Evolutionary conservation across 2,329 filamentous ascomycete genomes (phyloP).

Genomic region (Arthrobotrys iridis): DNA sequence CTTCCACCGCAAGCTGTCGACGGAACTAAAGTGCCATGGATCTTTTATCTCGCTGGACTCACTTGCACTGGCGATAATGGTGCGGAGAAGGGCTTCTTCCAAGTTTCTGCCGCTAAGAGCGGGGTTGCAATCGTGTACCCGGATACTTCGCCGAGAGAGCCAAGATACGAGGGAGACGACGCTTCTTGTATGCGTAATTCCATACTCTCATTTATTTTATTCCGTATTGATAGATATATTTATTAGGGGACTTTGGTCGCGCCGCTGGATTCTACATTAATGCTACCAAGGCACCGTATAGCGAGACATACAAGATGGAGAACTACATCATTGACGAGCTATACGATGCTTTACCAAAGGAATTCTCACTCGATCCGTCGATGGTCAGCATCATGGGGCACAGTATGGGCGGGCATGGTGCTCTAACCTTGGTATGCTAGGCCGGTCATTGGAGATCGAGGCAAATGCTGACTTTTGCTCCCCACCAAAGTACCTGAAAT

Average conservation of each 20-base stretch:
- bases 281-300: constrained; percentile 78
- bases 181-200: constrained; percentile 69
- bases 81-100: constrained; percentile 87
- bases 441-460: background rate
- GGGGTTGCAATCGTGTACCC: constrained; percentile 94
- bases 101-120: constrained; percentile 78
- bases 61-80: constrained; percentile 94
- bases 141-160: constrained; percentile 89
- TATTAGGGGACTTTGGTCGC: constrained; percentile 78
- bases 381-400: constrained; percentile 89
- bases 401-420: constrained; percentile 97
- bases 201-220: background rate
- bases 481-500: constrained; percentile 75
- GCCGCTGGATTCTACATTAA: constrained; percentile 96
- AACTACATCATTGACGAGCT: constrained; percentile 89
- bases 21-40: constrained; percentile 76
- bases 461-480: constrained; percentile 25
- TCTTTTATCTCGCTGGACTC: constrained; percentile 92
- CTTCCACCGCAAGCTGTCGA: constrained; percentile 68
- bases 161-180: constrained; percentile 82
- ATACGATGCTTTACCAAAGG: constrained; percentile 76
- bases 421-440: constrained; percentile 77
- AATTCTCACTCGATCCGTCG: constrained; percentile 76
- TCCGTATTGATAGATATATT: background rate
- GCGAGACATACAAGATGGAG: constrained; percentile 89